Conservation (phyloP, 1,139 yeast species). For the Wickerhamiella pararugosa region DNA sequence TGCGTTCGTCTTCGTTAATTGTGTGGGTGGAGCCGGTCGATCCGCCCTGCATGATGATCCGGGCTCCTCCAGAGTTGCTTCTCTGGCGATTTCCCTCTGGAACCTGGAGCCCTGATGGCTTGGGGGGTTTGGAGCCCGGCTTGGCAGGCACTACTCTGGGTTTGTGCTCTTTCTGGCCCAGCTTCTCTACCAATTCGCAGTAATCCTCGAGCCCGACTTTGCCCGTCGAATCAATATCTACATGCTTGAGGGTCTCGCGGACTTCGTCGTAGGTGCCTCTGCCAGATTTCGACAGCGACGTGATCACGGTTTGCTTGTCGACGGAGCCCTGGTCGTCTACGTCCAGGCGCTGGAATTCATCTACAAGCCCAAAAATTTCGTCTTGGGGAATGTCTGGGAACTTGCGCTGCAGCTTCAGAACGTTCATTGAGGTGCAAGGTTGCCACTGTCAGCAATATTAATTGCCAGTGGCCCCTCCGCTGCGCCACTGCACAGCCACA, state of each 20-base stretch:
- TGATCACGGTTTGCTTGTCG: conserved; percentile 80
- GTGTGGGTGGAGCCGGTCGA: conserved; percentile 93
- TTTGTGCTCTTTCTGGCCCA: conserved; percentile 17
- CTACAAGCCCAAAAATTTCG: conserved; percentile 72
- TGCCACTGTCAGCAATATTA: too few relatives aligned
- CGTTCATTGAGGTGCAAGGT: conserved; percentile 30
- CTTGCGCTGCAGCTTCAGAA: conserved; percentile 53
- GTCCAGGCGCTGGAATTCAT: conserved; percentile 63
- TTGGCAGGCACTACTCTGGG: neutral
- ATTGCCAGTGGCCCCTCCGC: too few relatives aligned
- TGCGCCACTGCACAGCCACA: too few relatives aligned
- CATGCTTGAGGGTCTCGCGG: conserved; percentile 80
- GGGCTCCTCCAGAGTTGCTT: conserved; percentile 16
- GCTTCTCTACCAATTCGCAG: conserved; percentile 48
- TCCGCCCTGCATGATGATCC: conserved; percentile 70
- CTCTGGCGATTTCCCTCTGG: conserved; percentile 14
- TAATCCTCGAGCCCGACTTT: conserved; percentile 93
- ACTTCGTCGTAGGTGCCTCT: conserved; percentile 79
- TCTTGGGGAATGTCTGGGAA: conserved; percentile 76
- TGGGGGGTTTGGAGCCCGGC: conserved; percentile 13
- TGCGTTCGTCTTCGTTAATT: conserved; percentile 90
- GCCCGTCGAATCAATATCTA: conserved; percentile 91
- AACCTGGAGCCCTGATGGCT: conserved; percentile 15
- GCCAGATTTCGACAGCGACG: conserved; percentile 66
- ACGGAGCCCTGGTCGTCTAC: conserved; percentile 91